Evolutionary conservation across 139 green algal species (phyloP).

Genomic region (Pseudopediastrum boryanum): DNA sequence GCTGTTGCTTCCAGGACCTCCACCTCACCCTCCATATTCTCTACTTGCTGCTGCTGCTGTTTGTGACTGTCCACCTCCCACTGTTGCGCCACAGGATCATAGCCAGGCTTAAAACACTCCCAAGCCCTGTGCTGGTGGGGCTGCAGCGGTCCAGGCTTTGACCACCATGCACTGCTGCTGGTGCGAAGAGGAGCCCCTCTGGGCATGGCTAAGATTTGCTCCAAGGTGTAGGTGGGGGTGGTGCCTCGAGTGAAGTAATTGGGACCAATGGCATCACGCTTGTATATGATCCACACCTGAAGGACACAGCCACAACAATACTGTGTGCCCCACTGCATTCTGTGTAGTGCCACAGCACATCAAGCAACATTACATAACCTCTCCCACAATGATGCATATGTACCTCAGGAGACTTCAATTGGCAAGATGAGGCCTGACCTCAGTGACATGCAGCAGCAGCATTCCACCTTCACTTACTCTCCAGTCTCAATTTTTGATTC

Average conservation of each 20-base stretch:
- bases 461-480: background rate
- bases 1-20: background rate
- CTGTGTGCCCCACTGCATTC: too few species aligned
- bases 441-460: background rate
- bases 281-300: slow-evolving; percentile 36
- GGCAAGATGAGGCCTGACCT: background rate
- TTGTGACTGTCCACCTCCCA: background rate
- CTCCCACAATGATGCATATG: background rate
- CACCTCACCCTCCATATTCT: too few species aligned
- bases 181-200: background rate
- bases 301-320: background rate
- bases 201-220: slow-evolving; percentile 21
- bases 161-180: slow-evolving; percentile 42
- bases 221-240: background rate
- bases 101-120: slow-evolving; percentile 9
- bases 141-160: slow-evolving; percentile 24
- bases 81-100: background rate
- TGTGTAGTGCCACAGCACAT: too few species aligned
- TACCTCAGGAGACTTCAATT: background rate
- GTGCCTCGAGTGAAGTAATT: slow-evolving; percentile 1
- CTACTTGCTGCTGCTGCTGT: background rate
- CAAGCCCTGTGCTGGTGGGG: slow-evolving; percentile 12
- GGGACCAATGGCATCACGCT: background rate
- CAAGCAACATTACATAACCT: background rate
- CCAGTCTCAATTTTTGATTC: background rate